phyloP scores from a whole-genome alignment of 2,329 filamentous ascomycete genomes.

The Penicillium sp. region DNA sequence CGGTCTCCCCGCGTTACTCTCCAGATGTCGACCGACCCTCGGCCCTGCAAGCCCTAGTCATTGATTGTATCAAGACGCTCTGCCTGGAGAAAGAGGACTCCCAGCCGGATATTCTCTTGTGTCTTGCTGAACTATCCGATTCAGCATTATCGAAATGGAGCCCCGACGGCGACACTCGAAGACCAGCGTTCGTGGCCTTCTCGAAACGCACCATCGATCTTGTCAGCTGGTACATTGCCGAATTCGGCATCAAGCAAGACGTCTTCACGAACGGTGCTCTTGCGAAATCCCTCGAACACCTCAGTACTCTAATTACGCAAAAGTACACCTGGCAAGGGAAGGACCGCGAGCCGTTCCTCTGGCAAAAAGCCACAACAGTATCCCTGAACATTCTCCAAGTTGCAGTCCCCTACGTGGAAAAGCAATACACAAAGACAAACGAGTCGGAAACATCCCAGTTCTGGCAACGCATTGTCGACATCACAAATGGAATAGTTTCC shows the following conservation, averaged over 20 bases:
- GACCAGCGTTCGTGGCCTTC: conserved; percentile 83
- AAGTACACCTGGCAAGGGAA: conserved; percentile 77
- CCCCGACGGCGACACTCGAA: conserved; percentile 41
- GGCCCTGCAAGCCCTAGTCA: conserved; percentile 34
- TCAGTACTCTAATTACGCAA: conserved; percentile 67
- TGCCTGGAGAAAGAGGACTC: conserved; percentile 39
- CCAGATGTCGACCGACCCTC: conserved; percentile 41
- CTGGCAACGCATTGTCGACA: conserved; percentile 67
- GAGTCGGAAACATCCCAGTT: conserved; percentile 53
- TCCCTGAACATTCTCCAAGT: conserved; percentile 66
- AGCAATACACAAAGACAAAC: conserved; percentile 33
- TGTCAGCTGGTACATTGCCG: conserved; percentile 48
- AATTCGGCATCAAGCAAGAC: conserved; percentile 54
- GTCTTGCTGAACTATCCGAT: conserved; percentile 66
- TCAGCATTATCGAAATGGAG: conserved; percentile 52
- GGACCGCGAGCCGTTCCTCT: conserved; percentile 69
- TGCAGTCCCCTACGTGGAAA: conserved; percentile 60
- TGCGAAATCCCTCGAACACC: conserved; percentile 60
- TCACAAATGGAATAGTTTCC: conserved; percentile 66
- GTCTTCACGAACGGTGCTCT: conserved; percentile 70
- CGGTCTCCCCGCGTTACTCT: conserved; percentile 48
- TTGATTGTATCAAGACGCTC: conserved; percentile 36
- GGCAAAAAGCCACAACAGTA: conserved; percentile 75
- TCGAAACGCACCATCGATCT: conserved; percentile 77
- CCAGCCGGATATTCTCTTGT: conserved; percentile 37